Conservation (phyloP, 805 yeast genomes). For the Saccharomycopsis schoenii region DNA sequence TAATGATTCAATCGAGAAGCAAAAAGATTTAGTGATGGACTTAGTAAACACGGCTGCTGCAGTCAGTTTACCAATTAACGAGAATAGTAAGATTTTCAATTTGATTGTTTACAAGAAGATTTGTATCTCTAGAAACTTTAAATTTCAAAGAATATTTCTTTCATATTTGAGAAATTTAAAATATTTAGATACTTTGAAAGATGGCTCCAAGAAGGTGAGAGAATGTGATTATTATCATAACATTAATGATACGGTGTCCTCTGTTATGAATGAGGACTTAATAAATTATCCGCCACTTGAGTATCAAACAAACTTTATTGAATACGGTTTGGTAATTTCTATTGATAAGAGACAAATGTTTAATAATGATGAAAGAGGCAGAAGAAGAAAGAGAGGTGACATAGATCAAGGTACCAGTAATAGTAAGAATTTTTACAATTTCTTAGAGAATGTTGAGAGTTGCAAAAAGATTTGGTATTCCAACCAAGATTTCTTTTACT, state of each 20-base stretch:
- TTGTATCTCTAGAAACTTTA: conserved; percentile 27
- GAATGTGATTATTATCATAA: neutral
- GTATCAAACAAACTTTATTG: conserved; percentile 25
- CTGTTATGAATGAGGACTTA: conserved; percentile 9
- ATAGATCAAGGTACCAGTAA: neutral
- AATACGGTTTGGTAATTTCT: conserved; percentile 29
- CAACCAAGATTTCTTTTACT: conserved; percentile 28
- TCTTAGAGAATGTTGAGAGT: conserved; percentile 29
- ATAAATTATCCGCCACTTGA: conserved; percentile 27
- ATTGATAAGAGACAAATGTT: conserved; percentile 21
- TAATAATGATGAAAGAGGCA: neutral
- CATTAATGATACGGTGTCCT: neutral
- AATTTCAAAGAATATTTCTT: conserved; percentile 27
- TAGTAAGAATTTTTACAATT: conserved; percentile 25
- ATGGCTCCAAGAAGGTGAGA: neutral
- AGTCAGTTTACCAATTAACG: conserved; percentile 23
- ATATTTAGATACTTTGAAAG: neutral
- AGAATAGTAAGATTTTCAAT: conserved; percentile 21
- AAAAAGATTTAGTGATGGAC: conserved; percentile 18
- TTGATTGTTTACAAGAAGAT: conserved; percentile 22
- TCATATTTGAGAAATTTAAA: conserved; percentile 24
- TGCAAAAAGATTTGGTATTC: conserved; percentile 27
- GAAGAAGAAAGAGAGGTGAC: neutral
- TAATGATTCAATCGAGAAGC: neutral
- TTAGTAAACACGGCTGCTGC: conserved; percentile 30